These are phyloP conservation scores for Nicotiana noctiflora DNA, from an alignment of 257 asterid species.

Conservation along the genomic window DNA sequence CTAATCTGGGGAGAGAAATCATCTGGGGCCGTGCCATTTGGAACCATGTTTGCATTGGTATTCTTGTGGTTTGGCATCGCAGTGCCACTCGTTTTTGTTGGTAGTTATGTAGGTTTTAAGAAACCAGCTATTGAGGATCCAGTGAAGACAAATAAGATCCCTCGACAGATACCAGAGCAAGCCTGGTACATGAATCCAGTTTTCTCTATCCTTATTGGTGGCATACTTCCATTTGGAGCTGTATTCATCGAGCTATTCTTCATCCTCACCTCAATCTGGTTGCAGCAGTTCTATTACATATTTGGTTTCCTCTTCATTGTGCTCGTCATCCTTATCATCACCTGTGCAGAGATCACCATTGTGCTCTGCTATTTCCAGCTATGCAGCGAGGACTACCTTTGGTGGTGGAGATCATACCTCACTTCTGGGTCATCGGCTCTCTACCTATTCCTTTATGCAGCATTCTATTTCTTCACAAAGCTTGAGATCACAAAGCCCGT, in stretches of 20 bases:
- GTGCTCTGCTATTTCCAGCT: conserved; percentile 94
- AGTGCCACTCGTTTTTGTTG: conserved; percentile 81
- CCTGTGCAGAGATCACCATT: conserved; percentile 83
- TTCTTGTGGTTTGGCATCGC: conserved; percentile 83
- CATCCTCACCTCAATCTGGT: conserved; percentile 89
- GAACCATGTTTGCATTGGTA: conserved; percentile 77
- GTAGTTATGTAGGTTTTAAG: conserved; percentile 67
- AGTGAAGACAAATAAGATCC: conserved; percentile 83
- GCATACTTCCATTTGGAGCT: conserved; percentile 93
- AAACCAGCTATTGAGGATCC: conserved; percentile 84
- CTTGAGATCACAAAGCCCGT: conserved; percentile 78
- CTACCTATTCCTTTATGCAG: conserved; percentile 76
- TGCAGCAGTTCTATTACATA: conserved; percentile 84
- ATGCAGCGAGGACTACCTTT: conserved; percentile 85
- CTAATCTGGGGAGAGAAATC: conserved; percentile 88
- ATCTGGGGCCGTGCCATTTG: conserved; percentile 89
- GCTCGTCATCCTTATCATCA: conserved; percentile 63
- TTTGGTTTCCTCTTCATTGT: conserved; percentile 84
- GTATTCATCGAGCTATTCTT: conserved; percentile 82
- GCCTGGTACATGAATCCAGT: conserved; percentile 86
- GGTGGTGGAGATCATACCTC: conserved; percentile 97
- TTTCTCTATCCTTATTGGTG: conserved; percentile 74
- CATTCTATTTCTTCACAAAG: conserved; percentile 83
- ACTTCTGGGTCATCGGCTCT: conserved; percentile 80
- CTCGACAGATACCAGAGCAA: conserved; percentile 83